Percentiles rank a stretch among this genome's conserved stretches.
Conservation (phyloP, 169 alveolate genomes). For the Plasmodium yoelii region DNA sequence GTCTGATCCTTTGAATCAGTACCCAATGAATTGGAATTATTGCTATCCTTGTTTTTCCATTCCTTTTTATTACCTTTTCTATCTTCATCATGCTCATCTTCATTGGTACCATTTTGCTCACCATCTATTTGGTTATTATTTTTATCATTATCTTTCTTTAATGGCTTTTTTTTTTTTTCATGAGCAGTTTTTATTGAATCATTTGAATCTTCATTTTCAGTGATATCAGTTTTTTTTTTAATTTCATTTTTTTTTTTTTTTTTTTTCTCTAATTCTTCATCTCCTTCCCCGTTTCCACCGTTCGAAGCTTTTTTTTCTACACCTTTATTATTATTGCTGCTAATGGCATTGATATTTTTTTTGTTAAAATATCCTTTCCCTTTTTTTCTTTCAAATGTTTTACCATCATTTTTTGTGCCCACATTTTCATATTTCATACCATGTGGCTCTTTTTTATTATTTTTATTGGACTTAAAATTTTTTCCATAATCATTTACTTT, state of each 20-base stretch:
- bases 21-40: background rate
- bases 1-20: slow-evolving; percentile 16
- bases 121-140: slow-evolving; percentile 13
- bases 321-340: slow-evolving; percentile 7
- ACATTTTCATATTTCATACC: slow-evolving; percentile 1
- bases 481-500: slow-evolving; percentile 14
- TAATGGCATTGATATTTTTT: background rate
- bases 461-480: background rate
- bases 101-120: slow-evolving; percentile 7
- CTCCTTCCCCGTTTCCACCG: background rate
- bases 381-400: slow-evolving; percentile 20
- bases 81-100: slow-evolving; percentile 14
- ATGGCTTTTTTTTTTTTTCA: background rate
- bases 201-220: slow-evolving; percentile 1
- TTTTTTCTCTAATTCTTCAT: background rate
- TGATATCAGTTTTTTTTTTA: background rate
- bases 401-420: slow-evolving; percentile 1
- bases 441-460: slow-evolving; percentile 11
- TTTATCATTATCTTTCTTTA: slow-evolving; percentile 13
- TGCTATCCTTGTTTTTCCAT: slow-evolving; percentile 20
- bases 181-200: slow-evolving; percentile 10
- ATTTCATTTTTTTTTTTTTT: slow-evolving; percentile 13
- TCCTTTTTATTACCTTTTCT: slow-evolving; percentile 15
- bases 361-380: slow-evolving; percentile 22
- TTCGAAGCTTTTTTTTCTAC: slow-evolving; percentile 11